Conservation (phyloP, 2,329 filamentous ascomycete species). For the Arthrobotrys megalospora region DNA sequence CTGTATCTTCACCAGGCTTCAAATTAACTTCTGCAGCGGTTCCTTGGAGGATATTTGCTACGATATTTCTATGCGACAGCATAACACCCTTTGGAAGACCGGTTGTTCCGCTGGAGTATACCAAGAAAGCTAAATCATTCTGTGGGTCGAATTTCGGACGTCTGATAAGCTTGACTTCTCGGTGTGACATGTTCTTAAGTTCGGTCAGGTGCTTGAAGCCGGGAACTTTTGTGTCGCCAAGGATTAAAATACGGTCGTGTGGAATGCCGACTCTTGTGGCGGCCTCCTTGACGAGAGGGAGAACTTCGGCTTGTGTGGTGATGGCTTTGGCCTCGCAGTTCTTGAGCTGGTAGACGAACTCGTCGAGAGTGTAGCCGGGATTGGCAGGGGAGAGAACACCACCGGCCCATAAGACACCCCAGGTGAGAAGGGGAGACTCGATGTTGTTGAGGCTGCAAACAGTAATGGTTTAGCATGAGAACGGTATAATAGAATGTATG, state of each 20-base stretch:
- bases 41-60: slow-evolving; percentile 76
- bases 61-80: slow-evolving; percentile 85
- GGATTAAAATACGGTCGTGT: slow-evolving; percentile 79
- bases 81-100: slow-evolving; percentile 93
- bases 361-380: slow-evolving; percentile 81
- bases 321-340: slow-evolving; percentile 82
- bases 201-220: slow-evolving; percentile 74
- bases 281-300: slow-evolving; percentile 78
- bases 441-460: slow-evolving; percentile 78
- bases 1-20: slow-evolving; percentile 73
- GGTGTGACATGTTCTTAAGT: slow-evolving; percentile 76
- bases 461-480: background rate
- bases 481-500: background rate
- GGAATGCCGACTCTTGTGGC: slow-evolving; percentile 79
- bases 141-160: slow-evolving; percentile 75
- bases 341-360: slow-evolving; percentile 86
- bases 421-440: slow-evolving; percentile 82
- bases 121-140: slow-evolving; percentile 84
- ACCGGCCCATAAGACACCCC: slow-evolving; percentile 86
- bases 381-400: slow-evolving; percentile 88
- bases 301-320: slow-evolving; percentile 79
- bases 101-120: slow-evolving; percentile 91
- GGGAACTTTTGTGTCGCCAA: slow-evolving; percentile 76
- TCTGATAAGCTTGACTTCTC: slow-evolving; percentile 73
- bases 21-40: slow-evolving; percentile 62